A percentile compares a stretch with the other conserved stretches of the same genome.
Evolutionary conservation across 2,329 filamentous ascomycete genomes (phyloP).

Genomic region (Aspergillus sp.): DNA sequence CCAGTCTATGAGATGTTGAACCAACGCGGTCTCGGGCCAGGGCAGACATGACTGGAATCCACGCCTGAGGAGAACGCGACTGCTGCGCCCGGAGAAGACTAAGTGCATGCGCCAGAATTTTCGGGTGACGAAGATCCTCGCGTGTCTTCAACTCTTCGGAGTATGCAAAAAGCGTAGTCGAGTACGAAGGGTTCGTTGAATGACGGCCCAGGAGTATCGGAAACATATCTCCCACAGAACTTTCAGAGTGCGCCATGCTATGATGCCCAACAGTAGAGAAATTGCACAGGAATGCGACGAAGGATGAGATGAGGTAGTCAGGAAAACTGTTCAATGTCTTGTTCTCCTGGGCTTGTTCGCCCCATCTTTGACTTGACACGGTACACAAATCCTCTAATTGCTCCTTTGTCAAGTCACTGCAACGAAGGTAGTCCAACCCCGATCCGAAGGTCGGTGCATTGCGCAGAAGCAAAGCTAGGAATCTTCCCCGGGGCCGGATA

Average conservation of each 20-base stretch:
- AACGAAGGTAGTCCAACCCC: constrained; percentile 48
- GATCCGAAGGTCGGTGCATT: constrained; percentile 41
- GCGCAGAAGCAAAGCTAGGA: constrained; percentile 55
- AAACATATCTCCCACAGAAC: constrained; percentile 30
- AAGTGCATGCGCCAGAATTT: constrained; percentile 40
- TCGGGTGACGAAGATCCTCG: constrained; percentile 26
- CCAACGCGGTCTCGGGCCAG: constrained; percentile 29
- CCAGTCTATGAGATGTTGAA: constrained; percentile 21
- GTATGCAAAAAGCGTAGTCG: constrained; percentile 26
- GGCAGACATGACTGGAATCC: constrained; percentile 40
- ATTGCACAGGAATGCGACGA: constrained; percentile 46
- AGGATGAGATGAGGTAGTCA: constrained; percentile 45
- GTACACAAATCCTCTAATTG: constrained; percentile 36
- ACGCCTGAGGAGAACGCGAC: constrained; percentile 36
- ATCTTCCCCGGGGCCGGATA: constrained; percentile 45
- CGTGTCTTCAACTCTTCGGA: constrained; percentile 11
- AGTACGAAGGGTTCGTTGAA: constrained; percentile 5
- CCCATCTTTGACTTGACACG: constrained; percentile 19
- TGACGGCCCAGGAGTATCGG: constrained; percentile 28
- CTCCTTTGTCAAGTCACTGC: constrained; percentile 36
- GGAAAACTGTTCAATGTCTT: constrained; percentile 34
- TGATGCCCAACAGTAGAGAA: constrained; percentile 25
- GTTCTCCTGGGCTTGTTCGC: constrained; percentile 18
- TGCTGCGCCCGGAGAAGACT: constrained; percentile 35
- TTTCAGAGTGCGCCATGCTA: constrained; percentile 15